Evolutionary conservation across 2,329 filamentous ascomycete species (phyloP), one percentile per base, ranked within the genome.

Genomic region (Xylariaceae sp.): DNA sequence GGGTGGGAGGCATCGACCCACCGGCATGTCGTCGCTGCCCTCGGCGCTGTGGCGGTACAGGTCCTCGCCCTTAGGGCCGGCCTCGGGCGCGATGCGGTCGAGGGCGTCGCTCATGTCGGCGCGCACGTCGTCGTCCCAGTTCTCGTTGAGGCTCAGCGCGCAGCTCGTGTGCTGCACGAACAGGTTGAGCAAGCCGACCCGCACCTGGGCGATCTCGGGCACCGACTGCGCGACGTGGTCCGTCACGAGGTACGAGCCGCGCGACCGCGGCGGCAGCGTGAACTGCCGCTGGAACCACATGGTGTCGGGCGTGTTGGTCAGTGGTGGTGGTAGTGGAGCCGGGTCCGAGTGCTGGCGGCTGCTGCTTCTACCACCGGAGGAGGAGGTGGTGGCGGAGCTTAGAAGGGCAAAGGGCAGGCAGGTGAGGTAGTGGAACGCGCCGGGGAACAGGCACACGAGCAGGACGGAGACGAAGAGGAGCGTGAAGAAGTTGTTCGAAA

Each of bases 111-210:
- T 87, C 90, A 96, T 94, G 60, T 98, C 88, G 25, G 73, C 74
- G 38, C 88, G 75, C n/a, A 98, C 92, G 62, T 89, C 86, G 35
- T 60, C 59, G 55, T 89, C 85, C 60, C 75, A 81, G 64, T 96
- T 96, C 72, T 98, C 92, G 56, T 98, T 98, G 50, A 98, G 65
- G 39, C 77, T 85, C 33, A 98, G 70, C 10, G 84, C 92, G 61
- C 88, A 94, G 52, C 79, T 87, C 5, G 92, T 98, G 64, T 98
- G 92, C 64, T 98, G 90, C 35, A 96, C 72, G 59, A 96, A 98
- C 29, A 98, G 71, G 58, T 94, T 80, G 42, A 96, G 65, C 40
- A 94, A 63, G 28, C 88, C 88, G 48, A 92, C 76, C 58, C 90
- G 90, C 73, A 94, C 94, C 45, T 75, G 59, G 38, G 70, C 69